A percentile compares a stretch with the other conserved stretches of the same genome.
Conservation (phyloP, 2,329 filamentous ascomycete species). For the Alternaria sp. region DNA sequence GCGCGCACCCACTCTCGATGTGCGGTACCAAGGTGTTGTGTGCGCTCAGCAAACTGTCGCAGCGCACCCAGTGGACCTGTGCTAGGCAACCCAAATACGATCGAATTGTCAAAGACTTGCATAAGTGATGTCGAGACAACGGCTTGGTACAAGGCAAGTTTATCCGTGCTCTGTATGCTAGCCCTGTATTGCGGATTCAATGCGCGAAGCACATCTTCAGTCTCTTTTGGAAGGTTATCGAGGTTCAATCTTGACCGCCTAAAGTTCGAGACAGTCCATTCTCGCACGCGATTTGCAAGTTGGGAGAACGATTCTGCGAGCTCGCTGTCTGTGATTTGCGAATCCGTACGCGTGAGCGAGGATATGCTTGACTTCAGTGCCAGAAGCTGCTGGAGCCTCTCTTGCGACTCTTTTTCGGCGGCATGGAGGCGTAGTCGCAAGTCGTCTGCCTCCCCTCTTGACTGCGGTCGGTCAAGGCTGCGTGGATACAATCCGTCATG, state of each 20-base stretch:
- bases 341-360: slow-evolving; percentile 68
- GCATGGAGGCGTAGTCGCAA: slow-evolving; percentile 42
- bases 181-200: slow-evolving; percentile 29
- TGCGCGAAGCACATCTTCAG: slow-evolving; percentile 21
- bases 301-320: slow-evolving; percentile 69
- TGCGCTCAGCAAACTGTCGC: slow-evolving; percentile 26
- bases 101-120: slow-evolving; percentile 38
- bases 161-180: slow-evolving; percentile 27
- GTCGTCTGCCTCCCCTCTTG: slow-evolving; percentile 37
- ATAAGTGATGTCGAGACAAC: slow-evolving; percentile 38
- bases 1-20: slow-evolving; percentile 42
- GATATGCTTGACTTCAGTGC: slow-evolving; percentile 78
- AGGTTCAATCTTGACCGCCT: slow-evolving; percentile 65
- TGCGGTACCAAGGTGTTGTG: slow-evolving; percentile 27
- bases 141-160: slow-evolving; percentile 46
- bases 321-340: slow-evolving; percentile 71
- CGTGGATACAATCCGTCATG: slow-evolving; percentile 25
- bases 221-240: slow-evolving; percentile 27
- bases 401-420: slow-evolving; percentile 65
- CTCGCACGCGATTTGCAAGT: slow-evolving; percentile 73
- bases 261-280: slow-evolving; percentile 77
- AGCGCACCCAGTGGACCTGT: slow-evolving; percentile 30
- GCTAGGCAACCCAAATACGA: slow-evolving; percentile 39
- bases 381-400: slow-evolving; percentile 67
- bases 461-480: not conserved